Evolutionary conservation across 176 grass and related monocot genomes (phyloP).

Genomic region (Saccharum spontaneum): DNA sequence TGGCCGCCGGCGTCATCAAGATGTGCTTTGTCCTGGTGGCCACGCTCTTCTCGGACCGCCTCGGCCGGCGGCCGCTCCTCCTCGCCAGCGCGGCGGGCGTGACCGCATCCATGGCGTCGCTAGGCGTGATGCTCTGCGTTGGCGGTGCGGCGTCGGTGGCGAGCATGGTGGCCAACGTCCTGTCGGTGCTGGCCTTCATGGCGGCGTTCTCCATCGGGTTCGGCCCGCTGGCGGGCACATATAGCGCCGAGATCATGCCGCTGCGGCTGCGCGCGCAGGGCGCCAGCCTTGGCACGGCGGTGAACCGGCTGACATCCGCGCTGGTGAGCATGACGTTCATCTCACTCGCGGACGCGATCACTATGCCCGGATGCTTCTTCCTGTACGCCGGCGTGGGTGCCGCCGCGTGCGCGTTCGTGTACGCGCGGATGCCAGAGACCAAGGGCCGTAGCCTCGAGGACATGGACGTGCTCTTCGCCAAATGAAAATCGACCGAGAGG

Average conservation of each 20-base stretch:
- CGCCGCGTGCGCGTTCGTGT: slow-evolving; percentile 36
- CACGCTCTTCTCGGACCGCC: slow-evolving; percentile 40
- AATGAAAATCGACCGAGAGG: neutral
- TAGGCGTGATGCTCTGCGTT: neutral
- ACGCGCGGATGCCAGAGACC: slow-evolving; percentile 47
- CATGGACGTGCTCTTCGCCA: slow-evolving; percentile 46
- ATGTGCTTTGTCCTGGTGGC: slow-evolving; percentile 33
- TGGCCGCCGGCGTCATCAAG: slow-evolving; percentile 34
- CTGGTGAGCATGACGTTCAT: slow-evolving; percentile 61
- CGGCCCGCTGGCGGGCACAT: slow-evolving; percentile 22
- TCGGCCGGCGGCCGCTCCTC: slow-evolving; percentile 48
- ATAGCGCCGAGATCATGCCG: slow-evolving; percentile 52
- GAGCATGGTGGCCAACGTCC: neutral
- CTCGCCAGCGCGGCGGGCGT: slow-evolving; percentile 32
- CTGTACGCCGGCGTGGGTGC: slow-evolving; percentile 32
- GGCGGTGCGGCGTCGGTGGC: rapidly evolving
- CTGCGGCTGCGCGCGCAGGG: slow-evolving; percentile 50
- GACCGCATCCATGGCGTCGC: slow-evolving; percentile 13
- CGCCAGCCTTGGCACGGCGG: slow-evolving; percentile 29
- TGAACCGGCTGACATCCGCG: slow-evolving; percentile 46
- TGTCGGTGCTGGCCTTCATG: slow-evolving; percentile 26
- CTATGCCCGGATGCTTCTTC: slow-evolving; percentile 57
- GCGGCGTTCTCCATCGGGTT: slow-evolving; percentile 40
- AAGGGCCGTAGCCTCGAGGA: slow-evolving; percentile 55
- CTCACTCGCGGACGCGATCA: slow-evolving; percentile 44